phyloP scores from a whole-genome alignment of 176 grass and related monocot genomes.

The Saccharum officinarum region DNA sequence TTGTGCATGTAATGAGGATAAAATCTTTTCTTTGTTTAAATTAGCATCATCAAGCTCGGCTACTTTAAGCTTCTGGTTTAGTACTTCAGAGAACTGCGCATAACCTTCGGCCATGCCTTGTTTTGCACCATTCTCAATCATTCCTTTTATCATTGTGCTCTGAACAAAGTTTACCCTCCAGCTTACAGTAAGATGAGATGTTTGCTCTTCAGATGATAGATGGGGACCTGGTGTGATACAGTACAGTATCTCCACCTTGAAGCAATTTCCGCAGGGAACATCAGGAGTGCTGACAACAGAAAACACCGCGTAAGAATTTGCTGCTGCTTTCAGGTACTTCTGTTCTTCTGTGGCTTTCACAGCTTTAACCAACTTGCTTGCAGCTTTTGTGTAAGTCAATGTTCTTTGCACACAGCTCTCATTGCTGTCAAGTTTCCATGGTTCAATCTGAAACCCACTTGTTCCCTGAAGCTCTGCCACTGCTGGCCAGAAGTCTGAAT shows the following conservation, averaged over 20 bases:
- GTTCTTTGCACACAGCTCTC: conserved; percentile 65
- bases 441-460: conserved; percentile 67
- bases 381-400: conserved; percentile 78
- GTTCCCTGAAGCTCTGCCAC: conserved; percentile 90
- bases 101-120: conserved; percentile 85
- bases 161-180: conserved; percentile 86
- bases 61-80: conserved; percentile 67
- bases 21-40: conserved; percentile 70
- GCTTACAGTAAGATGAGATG: conserved; percentile 69
- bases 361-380: conserved; percentile 88
- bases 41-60: conserved; percentile 73
- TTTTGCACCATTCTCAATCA: conserved; percentile 90
- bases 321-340: conserved; percentile 73
- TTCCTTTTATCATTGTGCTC: conserved; percentile 93
- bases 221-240: conserved; percentile 69
- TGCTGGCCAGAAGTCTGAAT: conserved; percentile 74
- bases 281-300: conserved; percentile 80
- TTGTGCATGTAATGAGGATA: conserved; percentile 70
- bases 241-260: conserved; percentile 75
- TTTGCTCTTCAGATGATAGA: conserved; percentile 61
- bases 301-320: conserved; percentile 62
- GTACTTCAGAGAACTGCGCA: conserved; percentile 69
- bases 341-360: conserved; percentile 90
- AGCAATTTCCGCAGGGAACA: conserved; percentile 78
- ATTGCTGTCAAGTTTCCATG: conserved; percentile 70